These are phyloP conservation scores for Gynochthodes officinalis DNA, from an alignment of 257 asterid genomes.

Conservation along the genomic window DNA sequence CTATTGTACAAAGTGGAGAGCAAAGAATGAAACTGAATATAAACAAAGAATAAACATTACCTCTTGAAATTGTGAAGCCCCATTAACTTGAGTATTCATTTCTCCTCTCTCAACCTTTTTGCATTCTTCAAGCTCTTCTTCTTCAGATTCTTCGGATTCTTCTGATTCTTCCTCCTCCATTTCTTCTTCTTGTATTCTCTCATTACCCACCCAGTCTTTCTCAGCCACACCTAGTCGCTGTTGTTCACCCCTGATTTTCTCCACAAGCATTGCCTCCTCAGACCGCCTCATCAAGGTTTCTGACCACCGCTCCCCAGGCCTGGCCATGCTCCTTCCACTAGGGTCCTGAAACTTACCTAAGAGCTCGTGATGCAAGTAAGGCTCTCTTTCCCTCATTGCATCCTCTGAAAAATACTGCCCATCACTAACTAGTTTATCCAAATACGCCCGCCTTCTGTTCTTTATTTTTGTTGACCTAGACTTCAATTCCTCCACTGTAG, in stretches of 20 bases:
- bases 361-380: conserved; percentile 89
- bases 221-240: conserved; percentile 79
- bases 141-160: conserved; percentile 37
- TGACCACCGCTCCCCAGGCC: conserved; percentile 99
- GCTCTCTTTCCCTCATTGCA: conserved; percentile 97
- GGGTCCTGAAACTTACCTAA: conserved; percentile 90
- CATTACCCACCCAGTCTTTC: conserved; percentile 86
- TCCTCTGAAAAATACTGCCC: conserved; percentile 91
- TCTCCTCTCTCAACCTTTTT: conserved; percentile 7
- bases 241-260: conserved; percentile 82
- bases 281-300: conserved; percentile 82
- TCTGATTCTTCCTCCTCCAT: conserved; percentile 43
- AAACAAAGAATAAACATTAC: conserved; percentile 28
- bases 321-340: conserved; percentile 81
- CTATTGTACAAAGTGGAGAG: background rate
- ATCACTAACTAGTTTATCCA: conserved; percentile 61
- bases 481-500: conserved; percentile 65
- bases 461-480: conserved; percentile 61
- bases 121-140: conserved; percentile 30
- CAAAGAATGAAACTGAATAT: background rate
- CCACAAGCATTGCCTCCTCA: conserved; percentile 78
- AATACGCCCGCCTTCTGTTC: conserved; percentile 82
- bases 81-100: conserved; percentile 12
- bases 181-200: conserved; percentile 33
- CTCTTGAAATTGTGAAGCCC: conserved; percentile 38